Percentiles rank a stretch among this genome's conserved stretches.
Evolutionary conservation across 257 asterid genomes (phyloP).

Genomic region (Fraxinus anomala): DNA sequence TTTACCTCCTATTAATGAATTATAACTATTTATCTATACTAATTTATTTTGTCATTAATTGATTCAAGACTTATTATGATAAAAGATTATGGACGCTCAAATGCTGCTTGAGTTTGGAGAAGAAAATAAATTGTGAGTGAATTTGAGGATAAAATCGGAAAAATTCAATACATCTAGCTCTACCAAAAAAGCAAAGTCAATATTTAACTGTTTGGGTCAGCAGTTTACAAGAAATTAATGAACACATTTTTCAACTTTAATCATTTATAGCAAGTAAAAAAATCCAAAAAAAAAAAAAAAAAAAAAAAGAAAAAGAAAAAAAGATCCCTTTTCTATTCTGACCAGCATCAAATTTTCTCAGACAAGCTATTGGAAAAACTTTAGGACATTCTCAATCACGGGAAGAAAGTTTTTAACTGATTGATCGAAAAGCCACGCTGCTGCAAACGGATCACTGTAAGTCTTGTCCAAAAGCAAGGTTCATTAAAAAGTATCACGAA

Average conservation of each 20-base stretch:
- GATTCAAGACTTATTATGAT: too few relatives aligned
- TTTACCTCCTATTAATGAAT: too few relatives aligned
- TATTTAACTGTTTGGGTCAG: conserved; percentile 18
- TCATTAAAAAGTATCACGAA: neutral
- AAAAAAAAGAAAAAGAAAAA: too few relatives aligned
- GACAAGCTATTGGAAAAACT: neutral
- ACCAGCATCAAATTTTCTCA: neutral
- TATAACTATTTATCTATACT: too few relatives aligned
- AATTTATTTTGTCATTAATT: too few relatives aligned
- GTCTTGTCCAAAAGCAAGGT: too few relatives aligned
- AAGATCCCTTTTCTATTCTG: neutral
- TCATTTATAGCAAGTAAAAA: neutral
- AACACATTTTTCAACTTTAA: conserved; percentile 14
- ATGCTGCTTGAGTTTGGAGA: neutral
- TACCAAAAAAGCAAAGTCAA: neutral
- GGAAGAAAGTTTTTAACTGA: too few relatives aligned
- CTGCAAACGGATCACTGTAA: too few relatives aligned
- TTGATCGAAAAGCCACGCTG: too few relatives aligned
- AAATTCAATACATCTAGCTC: neutral
- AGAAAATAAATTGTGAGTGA: neutral
- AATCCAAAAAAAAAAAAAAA: neutral
- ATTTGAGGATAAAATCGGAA: neutral
- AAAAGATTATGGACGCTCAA: too few relatives aligned
- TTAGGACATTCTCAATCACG: neutral
- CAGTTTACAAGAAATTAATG: conserved; percentile 23